A percentile compares a stretch with the other conserved stretches of the same genome.
These are phyloP conservation scores for Lactarius evosmus DNA, from an alignment of 768 basidiomycete species.

Conservation along the genomic window DNA sequence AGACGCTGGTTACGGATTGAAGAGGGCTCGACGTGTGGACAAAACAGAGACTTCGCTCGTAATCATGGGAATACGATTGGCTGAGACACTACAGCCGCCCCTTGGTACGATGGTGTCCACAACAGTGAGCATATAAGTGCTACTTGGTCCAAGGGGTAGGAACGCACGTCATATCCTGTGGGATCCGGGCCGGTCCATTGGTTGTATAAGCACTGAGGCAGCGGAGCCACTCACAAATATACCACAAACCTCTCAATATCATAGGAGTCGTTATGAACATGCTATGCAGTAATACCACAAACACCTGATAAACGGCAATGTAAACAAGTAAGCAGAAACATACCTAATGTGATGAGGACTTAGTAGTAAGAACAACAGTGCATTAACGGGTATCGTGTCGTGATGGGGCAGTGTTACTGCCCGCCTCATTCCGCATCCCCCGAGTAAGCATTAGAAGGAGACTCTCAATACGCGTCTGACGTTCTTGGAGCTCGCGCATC, in stretches of 20 bases:
- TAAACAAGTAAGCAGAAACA: not conserved
- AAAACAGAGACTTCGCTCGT: not conserved
- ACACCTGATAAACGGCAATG: not conserved
- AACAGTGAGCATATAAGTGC: not conserved
- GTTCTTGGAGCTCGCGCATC: slow-evolving; percentile 77
- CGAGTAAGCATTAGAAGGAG: slow-evolving; percentile 66
- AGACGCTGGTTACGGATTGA: not conserved
- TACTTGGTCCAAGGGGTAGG: not conserved
- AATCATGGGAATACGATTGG: not conserved
- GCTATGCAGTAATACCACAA: not conserved
- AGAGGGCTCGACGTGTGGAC: not conserved
- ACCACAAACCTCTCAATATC: not conserved
- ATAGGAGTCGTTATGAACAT: not conserved
- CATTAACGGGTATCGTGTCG: slow-evolving; percentile 25
- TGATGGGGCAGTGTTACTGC: slow-evolving; percentile 14
- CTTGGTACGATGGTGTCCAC: not conserved
- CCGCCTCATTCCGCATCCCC: slow-evolving; percentile 49
- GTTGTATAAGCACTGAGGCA: not conserved
- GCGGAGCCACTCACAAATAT: not conserved
- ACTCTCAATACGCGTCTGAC: slow-evolving; percentile 75
- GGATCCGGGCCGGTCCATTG: not conserved
- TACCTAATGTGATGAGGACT: not conserved
- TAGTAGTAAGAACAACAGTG: not conserved
- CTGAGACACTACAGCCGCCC: not conserved
- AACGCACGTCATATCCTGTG: not conserved